Evolutionary conservation across 2,329 filamentous ascomycete species (phyloP).

Genomic region (Penicillium polonicum): DNA sequence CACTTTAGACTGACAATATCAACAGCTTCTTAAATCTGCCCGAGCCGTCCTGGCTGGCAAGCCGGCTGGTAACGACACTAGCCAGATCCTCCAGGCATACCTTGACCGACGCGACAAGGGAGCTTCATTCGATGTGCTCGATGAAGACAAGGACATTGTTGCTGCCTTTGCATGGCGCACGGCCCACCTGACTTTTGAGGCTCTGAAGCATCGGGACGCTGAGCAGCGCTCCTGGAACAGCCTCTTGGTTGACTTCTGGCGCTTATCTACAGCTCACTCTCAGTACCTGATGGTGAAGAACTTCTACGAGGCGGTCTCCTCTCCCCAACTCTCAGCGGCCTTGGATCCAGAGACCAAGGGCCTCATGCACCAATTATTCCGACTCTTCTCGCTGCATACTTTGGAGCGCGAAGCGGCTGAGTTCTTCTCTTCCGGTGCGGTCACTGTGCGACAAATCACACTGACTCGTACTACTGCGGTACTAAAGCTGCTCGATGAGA

Average conservation of each 20-base stretch:
- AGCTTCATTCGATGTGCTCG: slow-evolving; percentile 72
- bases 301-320: slow-evolving; percentile 69
- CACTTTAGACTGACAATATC: slow-evolving; percentile 2
- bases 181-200: slow-evolving; percentile 72
- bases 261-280: slow-evolving; percentile 70
- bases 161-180: slow-evolving; percentile 74
- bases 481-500: slow-evolving; percentile 67
- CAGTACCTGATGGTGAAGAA: slow-evolving; percentile 78
- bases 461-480: slow-evolving; percentile 66
- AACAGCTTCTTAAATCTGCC: slow-evolving; percentile 68
- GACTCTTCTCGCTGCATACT: slow-evolving; percentile 63
- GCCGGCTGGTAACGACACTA: slow-evolving; percentile 66
- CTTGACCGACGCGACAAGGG: slow-evolving; percentile 66
- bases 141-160: slow-evolving; percentile 67
- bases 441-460: slow-evolving; percentile 70
- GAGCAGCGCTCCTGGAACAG: slow-evolving; percentile 77
- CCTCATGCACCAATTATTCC: slow-evolving; percentile 66
- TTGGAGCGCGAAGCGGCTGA: slow-evolving; percentile 68
- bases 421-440: slow-evolving; percentile 69
- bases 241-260: slow-evolving; percentile 74
- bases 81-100: slow-evolving; percentile 64
- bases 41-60: slow-evolving; percentile 67
- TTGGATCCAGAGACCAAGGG: slow-evolving; percentile 58
- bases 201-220: slow-evolving; percentile 69
- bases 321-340: slow-evolving; percentile 51